Conservation (phyloP, 345 rosid genomes). For the Dovyalis caffra region DNA sequence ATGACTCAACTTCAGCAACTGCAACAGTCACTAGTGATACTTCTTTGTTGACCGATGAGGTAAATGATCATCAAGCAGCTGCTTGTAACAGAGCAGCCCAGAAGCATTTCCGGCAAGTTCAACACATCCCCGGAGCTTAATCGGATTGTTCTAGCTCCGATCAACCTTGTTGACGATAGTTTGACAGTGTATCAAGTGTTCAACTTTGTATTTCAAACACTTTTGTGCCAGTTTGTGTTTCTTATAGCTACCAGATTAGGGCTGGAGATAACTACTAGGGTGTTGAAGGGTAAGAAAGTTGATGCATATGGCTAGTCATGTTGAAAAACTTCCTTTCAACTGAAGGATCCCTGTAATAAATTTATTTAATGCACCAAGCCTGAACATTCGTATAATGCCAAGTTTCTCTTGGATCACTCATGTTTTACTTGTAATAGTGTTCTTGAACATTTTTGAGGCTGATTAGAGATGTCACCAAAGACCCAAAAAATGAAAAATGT, state of each 20-base stretch:
- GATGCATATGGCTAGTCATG: not conserved
- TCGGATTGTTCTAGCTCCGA: not conserved
- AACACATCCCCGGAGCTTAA: conserved; percentile 16
- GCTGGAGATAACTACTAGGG: not conserved
- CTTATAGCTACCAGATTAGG: not conserved
- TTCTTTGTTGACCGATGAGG: not conserved
- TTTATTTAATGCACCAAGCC: not conserved
- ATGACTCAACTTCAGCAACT: not conserved
- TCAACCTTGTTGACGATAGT: not conserved
- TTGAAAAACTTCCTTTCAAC: not conserved
- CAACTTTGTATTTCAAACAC: not conserved
- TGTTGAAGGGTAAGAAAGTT: not conserved
- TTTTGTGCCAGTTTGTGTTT: not conserved
- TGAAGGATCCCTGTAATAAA: not conserved
- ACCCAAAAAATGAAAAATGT: not conserved
- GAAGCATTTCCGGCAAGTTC: conserved; percentile 23
- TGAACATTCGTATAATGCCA: not conserved
- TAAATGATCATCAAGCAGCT: conserved; percentile 1
- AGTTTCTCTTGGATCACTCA: not conserved
- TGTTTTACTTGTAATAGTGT: not conserved
- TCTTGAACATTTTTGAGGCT: not conserved
- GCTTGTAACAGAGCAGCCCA: conserved; percentile 14
- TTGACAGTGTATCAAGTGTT: no score
- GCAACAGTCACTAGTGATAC: not conserved
- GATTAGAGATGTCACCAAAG: not conserved